Conservation (phyloP, 2,329 filamentous ascomycete genomes). For the Didymella keratinophila region DNA sequence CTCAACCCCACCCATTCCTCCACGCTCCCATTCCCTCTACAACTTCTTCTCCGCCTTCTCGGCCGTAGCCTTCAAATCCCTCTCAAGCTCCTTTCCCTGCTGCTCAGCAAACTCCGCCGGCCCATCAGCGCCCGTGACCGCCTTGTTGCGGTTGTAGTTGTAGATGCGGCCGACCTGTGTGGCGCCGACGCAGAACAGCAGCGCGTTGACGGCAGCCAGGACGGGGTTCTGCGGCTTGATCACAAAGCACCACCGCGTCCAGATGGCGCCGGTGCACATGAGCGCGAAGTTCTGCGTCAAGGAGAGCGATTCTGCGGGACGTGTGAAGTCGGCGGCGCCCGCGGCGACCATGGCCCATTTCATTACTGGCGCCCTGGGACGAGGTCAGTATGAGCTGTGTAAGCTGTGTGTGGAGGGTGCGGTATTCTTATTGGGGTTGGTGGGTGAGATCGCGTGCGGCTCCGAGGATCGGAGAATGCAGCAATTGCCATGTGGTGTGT, state of each 20-base stretch:
- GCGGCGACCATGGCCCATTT: constrained; percentile 92
- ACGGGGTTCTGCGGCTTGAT: constrained; percentile 94
- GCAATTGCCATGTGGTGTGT: background rate
- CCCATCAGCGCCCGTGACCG: constrained; percentile 32
- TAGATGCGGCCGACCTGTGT: constrained; percentile 83
- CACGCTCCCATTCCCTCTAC: constrained; percentile 25
- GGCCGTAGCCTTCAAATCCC: constrained; percentile 42
- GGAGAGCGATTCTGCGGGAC: constrained; percentile 91
- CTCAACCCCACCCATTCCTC: background rate
- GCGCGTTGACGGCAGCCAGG: constrained; percentile 96
- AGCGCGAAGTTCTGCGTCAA: constrained; percentile 91
- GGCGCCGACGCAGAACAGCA: constrained; percentile 87
- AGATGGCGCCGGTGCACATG: constrained; percentile 91
- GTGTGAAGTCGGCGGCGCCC: constrained; percentile 88
- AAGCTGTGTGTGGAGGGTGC: no score
- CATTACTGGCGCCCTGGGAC: constrained; percentile 86
- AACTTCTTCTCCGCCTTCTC: constrained; percentile 40
- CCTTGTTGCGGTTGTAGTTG: constrained; percentile 66
- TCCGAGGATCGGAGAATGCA: constrained; percentile 1
- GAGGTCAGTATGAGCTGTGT: background rate
- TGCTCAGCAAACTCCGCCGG: constrained; percentile 49
- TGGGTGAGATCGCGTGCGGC: background rate
- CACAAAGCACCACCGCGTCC: constrained; percentile 98
- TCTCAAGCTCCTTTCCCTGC: constrained; percentile 46
- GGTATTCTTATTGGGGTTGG: background rate